Base-by-base conservation (phyloP, 1,284 basidiomycete species). In the Veloporphyrellus conicus region DNA sequence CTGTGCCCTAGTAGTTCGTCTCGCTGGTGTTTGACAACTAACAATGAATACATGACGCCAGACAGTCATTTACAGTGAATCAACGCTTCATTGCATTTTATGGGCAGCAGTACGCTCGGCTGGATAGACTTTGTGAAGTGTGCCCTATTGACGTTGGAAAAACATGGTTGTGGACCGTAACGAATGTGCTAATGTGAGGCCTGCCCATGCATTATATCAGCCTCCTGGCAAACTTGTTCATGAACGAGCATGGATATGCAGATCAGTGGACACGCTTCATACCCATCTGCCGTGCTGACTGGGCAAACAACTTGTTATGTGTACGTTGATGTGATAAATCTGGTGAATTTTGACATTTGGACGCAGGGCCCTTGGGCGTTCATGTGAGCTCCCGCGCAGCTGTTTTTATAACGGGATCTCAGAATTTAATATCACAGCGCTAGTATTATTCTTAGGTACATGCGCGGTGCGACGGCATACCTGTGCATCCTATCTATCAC, bases 191-290 rank as follows among this genome's bases (percentile, higher is more conserved):
- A 0, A 47, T 69, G 47, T 70, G 68, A 61, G 56, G 59, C 19
- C 53, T 67, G 4, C 69, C 67, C 4, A 41, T 40, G 5, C 43
- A 48, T 20, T 67, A 65, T 41, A 43, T 25, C 16, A 29, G 25
- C 9, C 55, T 56, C 1, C 33, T 71, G 9, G 55, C 58, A n/a
- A 54, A 66, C 2, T 5, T 70, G 3, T 68, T 60, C 42, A 40
- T 57, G 4, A 69, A 70, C 18, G 54, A 67, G 20, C 56, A 63
- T 31, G 63, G 70, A 16, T 70, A 68, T 10, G 57, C 48, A 0
- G 67, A 68, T 20, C 55, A 66, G 2, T 68, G 68, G 67, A 49
- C 58, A 10, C 41, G 22, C 10, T 68, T 67, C 47, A 47, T 70
- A 29, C 53, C 54, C 3, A 15, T 34, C 1, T 58, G 56, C 14